A percentile compares a stretch with the other conserved stretches of the same genome.
Evolutionary conservation across 1,284 basidiomycete genomes (phyloP).

Genomic region (Cryptococcus sp.): DNA sequence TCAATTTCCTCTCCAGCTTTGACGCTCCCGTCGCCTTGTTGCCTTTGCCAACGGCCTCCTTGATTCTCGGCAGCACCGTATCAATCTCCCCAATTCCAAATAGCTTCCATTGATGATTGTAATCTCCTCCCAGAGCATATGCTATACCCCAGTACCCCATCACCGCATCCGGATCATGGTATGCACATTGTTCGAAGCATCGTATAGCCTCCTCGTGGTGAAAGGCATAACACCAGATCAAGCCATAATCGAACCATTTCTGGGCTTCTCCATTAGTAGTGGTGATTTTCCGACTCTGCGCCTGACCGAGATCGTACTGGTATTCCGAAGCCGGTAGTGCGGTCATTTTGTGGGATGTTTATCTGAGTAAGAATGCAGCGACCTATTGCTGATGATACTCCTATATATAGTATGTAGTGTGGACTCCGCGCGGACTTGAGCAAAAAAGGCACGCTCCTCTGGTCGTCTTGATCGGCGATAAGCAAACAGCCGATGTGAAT

Average conservation of each 20-base stretch:
- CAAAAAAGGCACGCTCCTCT: too few relatives aligned
- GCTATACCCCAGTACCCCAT: slow-evolving; percentile 42
- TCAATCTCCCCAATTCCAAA: slow-evolving; percentile 17
- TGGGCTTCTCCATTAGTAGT: slow-evolving; percentile 28
- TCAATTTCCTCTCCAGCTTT: slow-evolving; percentile 11
- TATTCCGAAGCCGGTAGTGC: not conserved
- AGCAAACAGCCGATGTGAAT: too few relatives aligned
- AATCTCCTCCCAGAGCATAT: slow-evolving; percentile 38
- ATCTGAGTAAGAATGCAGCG: too few relatives aligned
- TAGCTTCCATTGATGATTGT: slow-evolving; percentile 38
- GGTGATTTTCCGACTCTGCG: slow-evolving; percentile 7
- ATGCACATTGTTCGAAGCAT: slow-evolving; percentile 31
- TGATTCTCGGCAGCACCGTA: slow-evolving; percentile 1
- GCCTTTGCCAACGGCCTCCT: slow-evolving; percentile 1
- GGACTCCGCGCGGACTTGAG: too few relatives aligned
- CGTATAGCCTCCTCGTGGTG: slow-evolving; percentile 34
- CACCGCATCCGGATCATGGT: slow-evolving; percentile 23
- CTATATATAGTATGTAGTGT: too few relatives aligned
- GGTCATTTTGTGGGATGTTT: too few relatives aligned
- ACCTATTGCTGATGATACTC: too few relatives aligned
- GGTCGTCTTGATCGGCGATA: too few relatives aligned
- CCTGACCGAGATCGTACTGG: slow-evolving; percentile 25
- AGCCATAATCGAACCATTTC: slow-evolving; percentile 40
- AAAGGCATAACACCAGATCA: slow-evolving; percentile 40
- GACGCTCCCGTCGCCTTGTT: not conserved